phyloP scores from a whole-genome alignment of 164 flowering plant genomes.

The Magnolia kwangsiensis region DNA sequence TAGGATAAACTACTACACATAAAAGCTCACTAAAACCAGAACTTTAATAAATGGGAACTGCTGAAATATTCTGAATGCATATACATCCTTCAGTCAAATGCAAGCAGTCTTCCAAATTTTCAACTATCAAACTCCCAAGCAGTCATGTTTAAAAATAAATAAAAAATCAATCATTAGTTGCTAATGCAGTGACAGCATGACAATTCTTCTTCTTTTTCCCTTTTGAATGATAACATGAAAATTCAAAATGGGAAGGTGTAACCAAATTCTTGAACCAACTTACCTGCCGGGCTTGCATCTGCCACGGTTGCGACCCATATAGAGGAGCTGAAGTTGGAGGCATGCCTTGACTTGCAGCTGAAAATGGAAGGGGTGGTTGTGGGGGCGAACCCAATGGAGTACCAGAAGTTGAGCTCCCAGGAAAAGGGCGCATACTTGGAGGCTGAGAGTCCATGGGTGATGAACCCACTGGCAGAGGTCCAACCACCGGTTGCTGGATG shows the following conservation, averaged over 20 bases:
- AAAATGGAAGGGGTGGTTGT: constrained; percentile 19
- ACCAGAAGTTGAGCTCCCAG: constrained; percentile 20
- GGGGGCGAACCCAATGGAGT: constrained; percentile 10
- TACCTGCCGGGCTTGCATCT: constrained; percentile 51
- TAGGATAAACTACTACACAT: background rate
- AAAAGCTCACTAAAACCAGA: background rate
- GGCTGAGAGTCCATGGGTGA: constrained; percentile 11
- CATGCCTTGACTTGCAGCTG: constrained; percentile 11
- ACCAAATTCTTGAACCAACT: constrained; percentile 7
- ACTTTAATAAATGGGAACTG: background rate
- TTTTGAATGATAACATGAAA: background rate
- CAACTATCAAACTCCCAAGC: background rate
- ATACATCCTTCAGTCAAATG: constrained; percentile 2
- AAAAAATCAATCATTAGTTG: background rate
- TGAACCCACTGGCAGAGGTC: constrained; percentile 36
- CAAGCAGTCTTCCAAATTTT: background rate
- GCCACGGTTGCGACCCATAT: constrained; percentile 34
- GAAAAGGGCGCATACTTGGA: constrained; percentile 17
- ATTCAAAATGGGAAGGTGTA: background rate
- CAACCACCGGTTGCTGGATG: constrained; percentile 37
- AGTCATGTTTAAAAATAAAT: background rate
- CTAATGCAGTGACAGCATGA: background rate
- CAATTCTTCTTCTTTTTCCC: background rate
- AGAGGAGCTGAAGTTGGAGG: constrained; percentile 8
- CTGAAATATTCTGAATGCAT: background rate